Evolutionary conservation across 371 early-diverging fungal genomes (phyloP).

Genomic region (Lichtheimia ramosa): DNA sequence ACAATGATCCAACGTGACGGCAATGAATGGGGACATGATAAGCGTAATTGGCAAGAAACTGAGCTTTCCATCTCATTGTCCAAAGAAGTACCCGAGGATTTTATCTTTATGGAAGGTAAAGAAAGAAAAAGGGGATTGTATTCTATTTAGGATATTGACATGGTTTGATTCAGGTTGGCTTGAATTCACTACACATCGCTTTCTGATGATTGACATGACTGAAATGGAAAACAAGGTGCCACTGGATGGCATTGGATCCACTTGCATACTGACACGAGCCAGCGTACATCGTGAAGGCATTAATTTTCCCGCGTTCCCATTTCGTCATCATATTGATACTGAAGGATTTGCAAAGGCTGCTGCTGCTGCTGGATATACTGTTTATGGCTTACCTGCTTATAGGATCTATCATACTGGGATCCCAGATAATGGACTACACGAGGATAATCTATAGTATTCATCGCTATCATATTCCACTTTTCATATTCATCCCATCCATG

Average conservation of each 20-base stretch:
- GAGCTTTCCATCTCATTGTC: slow-evolving; percentile 39
- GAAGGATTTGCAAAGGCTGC: slow-evolving; percentile 76
- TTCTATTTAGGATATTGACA: neutral
- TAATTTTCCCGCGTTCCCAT: slow-evolving; percentile 58
- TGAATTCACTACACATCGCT: slow-evolving; percentile 35
- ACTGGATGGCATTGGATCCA: slow-evolving; percentile 67
- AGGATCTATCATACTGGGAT: slow-evolving; percentile 28
- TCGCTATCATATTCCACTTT: neutral
- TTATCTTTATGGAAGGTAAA: slow-evolving; percentile 38
- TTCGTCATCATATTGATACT: slow-evolving; percentile 67
- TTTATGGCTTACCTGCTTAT: slow-evolving; percentile 60
- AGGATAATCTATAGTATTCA: neutral
- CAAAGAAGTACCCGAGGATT: slow-evolving; percentile 29
- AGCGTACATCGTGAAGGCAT: slow-evolving; percentile 67
- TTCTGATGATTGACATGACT: slow-evolving; percentile 47
- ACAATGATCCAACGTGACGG: slow-evolving; percentile 28
- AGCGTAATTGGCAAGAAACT: slow-evolving; percentile 59
- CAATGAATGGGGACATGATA: slow-evolving; percentile 38
- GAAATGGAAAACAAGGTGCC: slow-evolving; percentile 31
- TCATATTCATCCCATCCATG: neutral
- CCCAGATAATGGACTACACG: slow-evolving; percentile 8
- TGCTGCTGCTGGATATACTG: slow-evolving; percentile 55
- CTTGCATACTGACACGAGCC: slow-evolving; percentile 62
- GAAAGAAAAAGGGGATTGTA: neutral
- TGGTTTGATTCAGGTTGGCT: slow-evolving; percentile 7